Percentiles rank a stretch among this genome's conserved stretches.
Evolutionary conservation across 768 basidiomycete species (phyloP).

Genomic region (Crucibulum laeve): DNA sequence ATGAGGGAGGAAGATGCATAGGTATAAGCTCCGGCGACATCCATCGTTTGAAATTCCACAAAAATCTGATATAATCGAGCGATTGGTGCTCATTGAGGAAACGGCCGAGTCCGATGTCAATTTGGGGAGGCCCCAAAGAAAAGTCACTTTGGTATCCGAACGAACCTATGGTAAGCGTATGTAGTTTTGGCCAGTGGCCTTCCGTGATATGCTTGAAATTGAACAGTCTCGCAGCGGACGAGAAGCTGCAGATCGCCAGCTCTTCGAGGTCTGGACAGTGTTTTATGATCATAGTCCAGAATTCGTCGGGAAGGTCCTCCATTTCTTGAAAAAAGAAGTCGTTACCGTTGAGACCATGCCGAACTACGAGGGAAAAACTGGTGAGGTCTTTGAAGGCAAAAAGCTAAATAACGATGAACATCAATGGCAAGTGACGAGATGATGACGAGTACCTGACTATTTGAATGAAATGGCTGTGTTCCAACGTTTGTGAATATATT

Average conservation of each 20-base stretch:
- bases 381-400: constrained; percentile 39
- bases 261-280: constrained; percentile 45
- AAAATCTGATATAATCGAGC: constrained; percentile 37
- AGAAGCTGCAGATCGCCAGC: constrained; percentile 46
- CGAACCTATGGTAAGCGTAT: constrained; percentile 42
- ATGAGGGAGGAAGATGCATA: constrained; percentile 21
- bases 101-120: constrained; percentile 19
- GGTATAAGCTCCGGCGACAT: constrained; percentile 37
- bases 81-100: constrained; percentile 35
- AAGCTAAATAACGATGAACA: constrained; percentile 16
- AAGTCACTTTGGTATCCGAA: constrained; percentile 47
- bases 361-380: constrained; percentile 42
- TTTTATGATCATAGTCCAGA: constrained; percentile 45
- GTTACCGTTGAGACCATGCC: constrained; percentile 37
- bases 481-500: constrained; percentile 44
- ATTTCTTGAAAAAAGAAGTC: constrained; percentile 31
- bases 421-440: background rate
- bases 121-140: constrained; percentile 28
- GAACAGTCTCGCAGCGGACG: constrained; percentile 40
- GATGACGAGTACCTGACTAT: constrained; percentile 21
- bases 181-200: constrained; percentile 35
- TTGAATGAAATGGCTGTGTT: constrained; percentile 23
- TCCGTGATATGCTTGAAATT: constrained; percentile 35
- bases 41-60: constrained; percentile 50
- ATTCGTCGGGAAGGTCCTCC: constrained; percentile 32